phyloP scores from a whole-genome alignment of 2,329 filamentous ascomycete genomes.

The Aspergillus novoparasiticus region DNA sequence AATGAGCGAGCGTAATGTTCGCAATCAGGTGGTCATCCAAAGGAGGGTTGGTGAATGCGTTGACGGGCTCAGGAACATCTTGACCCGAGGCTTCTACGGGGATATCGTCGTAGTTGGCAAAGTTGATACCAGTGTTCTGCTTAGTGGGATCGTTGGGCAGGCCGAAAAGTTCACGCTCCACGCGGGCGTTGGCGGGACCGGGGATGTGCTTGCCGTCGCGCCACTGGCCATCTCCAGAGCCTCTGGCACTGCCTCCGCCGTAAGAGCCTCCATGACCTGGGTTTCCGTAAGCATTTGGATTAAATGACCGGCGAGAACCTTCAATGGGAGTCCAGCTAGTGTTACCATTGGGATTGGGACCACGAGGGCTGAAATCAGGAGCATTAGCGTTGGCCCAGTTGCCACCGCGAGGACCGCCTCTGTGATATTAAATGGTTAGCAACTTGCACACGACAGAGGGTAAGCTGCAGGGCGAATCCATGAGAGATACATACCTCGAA shows the following conservation, averaged over 20 bases:
- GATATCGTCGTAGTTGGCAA: constrained; percentile 99
- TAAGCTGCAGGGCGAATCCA: background rate
- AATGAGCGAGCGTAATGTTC: constrained; percentile 93
- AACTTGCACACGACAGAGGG: background rate
- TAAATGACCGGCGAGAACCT: constrained; percentile 52
- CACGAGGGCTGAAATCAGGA: constrained; percentile 57
- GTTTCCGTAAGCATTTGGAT: constrained; percentile 65
- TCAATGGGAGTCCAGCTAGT: constrained; percentile 38
- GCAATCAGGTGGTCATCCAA: constrained; percentile 88
- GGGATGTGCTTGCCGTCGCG: constrained; percentile 94
- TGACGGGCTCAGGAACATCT: constrained; percentile 88
- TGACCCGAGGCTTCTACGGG: constrained; percentile 95
- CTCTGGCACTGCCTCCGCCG: constrained; percentile 62
- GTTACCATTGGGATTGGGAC: constrained; percentile 45
- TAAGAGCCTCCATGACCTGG: constrained; percentile 48
- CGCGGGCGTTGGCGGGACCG: constrained; percentile 80
- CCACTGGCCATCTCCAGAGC: constrained; percentile 95
- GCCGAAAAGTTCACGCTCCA: constrained; percentile 96
- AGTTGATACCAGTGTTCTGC: constrained; percentile 99
- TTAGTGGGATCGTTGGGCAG: constrained; percentile 87
- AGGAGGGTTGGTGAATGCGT: constrained; percentile 88
- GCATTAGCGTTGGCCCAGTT: constrained; percentile 62
- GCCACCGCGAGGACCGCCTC: constrained; percentile 36
- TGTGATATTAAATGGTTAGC: constrained; percentile 18
- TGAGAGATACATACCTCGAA: constrained; percentile 36